These are phyloP conservation scores for Kodamaea sagamina DNA, from an alignment of 805 yeast species.

Conservation along the genomic window DNA sequence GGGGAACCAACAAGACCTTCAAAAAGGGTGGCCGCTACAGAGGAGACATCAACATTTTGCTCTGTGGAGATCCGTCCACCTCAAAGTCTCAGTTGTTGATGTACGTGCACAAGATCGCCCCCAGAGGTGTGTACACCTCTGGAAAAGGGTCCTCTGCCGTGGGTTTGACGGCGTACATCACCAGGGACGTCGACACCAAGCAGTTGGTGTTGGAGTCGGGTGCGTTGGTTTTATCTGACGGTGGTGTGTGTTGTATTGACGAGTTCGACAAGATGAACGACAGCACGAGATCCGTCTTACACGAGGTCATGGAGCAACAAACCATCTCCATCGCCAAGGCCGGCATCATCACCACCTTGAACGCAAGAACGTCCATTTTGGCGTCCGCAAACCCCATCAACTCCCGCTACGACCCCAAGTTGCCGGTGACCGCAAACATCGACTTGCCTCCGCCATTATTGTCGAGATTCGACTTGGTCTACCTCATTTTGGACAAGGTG, in stretches of 20 bases:
- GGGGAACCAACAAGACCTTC: conserved; percentile 90
- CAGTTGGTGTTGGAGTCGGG: conserved; percentile 95
- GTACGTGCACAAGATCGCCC: conserved; percentile 96
- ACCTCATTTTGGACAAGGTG: conserved; percentile 87
- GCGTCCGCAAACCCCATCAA: conserved; percentile 98
- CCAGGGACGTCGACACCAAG: conserved; percentile 90
- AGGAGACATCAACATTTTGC: conserved; percentile 88
- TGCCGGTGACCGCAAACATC: conserved; percentile 93
- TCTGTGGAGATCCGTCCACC: conserved; percentile 99
- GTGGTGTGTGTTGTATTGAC: conserved; percentile 98
- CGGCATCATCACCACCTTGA: conserved; percentile 94
- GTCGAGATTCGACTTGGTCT: conserved; percentile 93
- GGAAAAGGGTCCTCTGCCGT: conserved; percentile 99
- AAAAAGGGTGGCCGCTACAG: conserved; percentile 90
- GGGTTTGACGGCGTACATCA: conserved; percentile 95
- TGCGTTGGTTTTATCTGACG: conserved; percentile 93
- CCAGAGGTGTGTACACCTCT: conserved; percentile 96
- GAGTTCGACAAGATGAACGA: conserved; percentile 98
- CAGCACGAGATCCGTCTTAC: conserved; percentile 88
- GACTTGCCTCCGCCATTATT: conserved; percentile 95
- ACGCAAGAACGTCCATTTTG: conserved; percentile 92
- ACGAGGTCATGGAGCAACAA: conserved; percentile 99
- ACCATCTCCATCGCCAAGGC: conserved; percentile 98
- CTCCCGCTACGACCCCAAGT: conserved; percentile 89
- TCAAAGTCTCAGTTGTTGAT: conserved; percentile 92